Conservation (phyloP, 257 asterid genomes). For the Scutellaria galericulata region DNA sequence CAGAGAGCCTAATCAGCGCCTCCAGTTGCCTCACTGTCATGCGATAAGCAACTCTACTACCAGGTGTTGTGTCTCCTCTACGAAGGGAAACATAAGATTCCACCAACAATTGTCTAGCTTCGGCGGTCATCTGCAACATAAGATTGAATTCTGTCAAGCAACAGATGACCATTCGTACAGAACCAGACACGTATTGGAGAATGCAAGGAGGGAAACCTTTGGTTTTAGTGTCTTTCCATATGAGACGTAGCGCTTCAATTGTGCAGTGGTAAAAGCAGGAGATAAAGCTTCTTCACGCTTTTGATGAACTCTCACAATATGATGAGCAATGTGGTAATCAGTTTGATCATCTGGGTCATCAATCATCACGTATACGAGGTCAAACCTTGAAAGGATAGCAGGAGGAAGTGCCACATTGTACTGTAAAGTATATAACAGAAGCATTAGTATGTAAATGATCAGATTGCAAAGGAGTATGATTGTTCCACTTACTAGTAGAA, state of each 20-base stretch:
- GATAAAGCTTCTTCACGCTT: slow-evolving; percentile 80
- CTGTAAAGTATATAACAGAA: slow-evolving; percentile 53
- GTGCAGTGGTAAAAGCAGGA: slow-evolving; percentile 83
- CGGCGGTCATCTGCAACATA: slow-evolving; percentile 66
- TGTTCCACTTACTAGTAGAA: neutral
- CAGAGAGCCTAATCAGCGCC: slow-evolving; percentile 94
- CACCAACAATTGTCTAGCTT: slow-evolving; percentile 79
- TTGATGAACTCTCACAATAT: slow-evolving; percentile 94
- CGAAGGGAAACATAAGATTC: slow-evolving; percentile 92
- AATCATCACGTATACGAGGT: slow-evolving; percentile 95
- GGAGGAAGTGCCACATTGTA: slow-evolving; percentile 99
- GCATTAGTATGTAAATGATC: slow-evolving; percentile 32
- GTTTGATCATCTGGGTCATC: slow-evolving; percentile 97
- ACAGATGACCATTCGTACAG: slow-evolving; percentile 13
- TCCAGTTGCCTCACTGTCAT: slow-evolving; percentile 98
- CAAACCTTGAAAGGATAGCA: slow-evolving; percentile 98
- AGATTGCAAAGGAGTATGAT: slow-evolving; percentile 11
- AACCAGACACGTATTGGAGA: neutral
- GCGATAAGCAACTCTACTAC: slow-evolving; percentile 97
- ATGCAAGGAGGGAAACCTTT: slow-evolving; percentile 52
- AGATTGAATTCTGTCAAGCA: slow-evolving; percentile 32
- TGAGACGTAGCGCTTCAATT: slow-evolving; percentile 83
- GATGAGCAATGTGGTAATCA: slow-evolving; percentile 92
- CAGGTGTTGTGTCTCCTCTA: slow-evolving; percentile 90
- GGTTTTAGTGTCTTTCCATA: slow-evolving; percentile 94